Evolutionary conservation across 441 rosid genomes (phyloP).

Genomic region (Biscutella laevigata): DNA sequence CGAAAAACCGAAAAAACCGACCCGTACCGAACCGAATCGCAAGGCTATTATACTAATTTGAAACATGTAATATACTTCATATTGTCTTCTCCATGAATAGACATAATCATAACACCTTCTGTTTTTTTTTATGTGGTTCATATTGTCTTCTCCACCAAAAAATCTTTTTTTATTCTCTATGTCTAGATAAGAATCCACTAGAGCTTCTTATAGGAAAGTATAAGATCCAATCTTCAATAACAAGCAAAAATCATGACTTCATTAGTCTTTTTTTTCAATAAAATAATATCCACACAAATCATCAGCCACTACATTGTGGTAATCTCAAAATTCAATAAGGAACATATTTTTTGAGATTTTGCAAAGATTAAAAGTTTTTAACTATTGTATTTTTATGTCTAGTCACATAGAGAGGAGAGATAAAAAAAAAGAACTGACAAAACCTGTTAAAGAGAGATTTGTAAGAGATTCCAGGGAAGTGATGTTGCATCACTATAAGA

Average conservation of each 20-base stretch:
- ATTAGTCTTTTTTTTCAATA: slow-evolving; percentile 12
- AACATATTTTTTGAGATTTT: not conserved
- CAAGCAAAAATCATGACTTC: slow-evolving; percentile 27
- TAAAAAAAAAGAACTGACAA: slow-evolving; percentile 20
- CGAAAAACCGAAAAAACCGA: too few species aligned
- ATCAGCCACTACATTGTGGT: slow-evolving; percentile 1
- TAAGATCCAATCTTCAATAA: slow-evolving; percentile 25
- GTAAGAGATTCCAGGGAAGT: slow-evolving; percentile 24
- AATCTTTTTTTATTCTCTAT: not conserved
- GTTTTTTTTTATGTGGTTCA: slow-evolving; percentile 19
- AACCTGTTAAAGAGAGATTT: slow-evolving; percentile 20
- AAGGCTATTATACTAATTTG: too few species aligned
- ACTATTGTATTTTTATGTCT: slow-evolving; percentile 18
- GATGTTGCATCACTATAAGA: slow-evolving; percentile 20
- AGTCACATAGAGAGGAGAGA: slow-evolving; percentile 10
- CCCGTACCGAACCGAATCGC: too few species aligned
- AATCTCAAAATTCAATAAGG: not conserved
- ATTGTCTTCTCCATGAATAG: slow-evolving; percentile 27
- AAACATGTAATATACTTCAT: slow-evolving; percentile 24
- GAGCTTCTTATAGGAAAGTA: slow-evolving; percentile 16
- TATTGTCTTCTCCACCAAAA: slow-evolving; percentile 24
- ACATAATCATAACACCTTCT: slow-evolving; percentile 30
- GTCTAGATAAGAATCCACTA: slow-evolving; percentile 24
- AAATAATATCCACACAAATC: slow-evolving; percentile 3
- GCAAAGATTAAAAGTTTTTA: too few species aligned